Percentiles rank a stretch among this genome's conserved stretches.
phyloP scores from a whole-genome alignment of 2,329 filamentous ascomycete species.

The Ceratocystis cacaofunesta region DNA sequence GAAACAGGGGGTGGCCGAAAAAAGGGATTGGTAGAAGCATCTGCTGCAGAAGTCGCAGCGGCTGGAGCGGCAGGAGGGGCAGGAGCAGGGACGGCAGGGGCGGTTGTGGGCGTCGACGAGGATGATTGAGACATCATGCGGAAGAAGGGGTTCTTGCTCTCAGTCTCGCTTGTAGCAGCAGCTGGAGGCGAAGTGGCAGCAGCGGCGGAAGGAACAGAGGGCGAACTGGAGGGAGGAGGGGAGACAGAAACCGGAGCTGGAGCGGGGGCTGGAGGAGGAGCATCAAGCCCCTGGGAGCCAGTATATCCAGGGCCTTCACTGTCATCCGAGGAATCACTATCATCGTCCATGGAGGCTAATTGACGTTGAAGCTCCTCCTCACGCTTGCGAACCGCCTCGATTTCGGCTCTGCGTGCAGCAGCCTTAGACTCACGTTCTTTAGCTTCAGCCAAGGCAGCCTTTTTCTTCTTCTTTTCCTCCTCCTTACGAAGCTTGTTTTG shows the following conservation, averaged over 20 bases:
- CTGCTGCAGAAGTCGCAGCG: slow-evolving; percentile 40
- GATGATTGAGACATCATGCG: slow-evolving; percentile 64
- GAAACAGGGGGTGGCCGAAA: slow-evolving; percentile 31
- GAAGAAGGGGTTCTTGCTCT: slow-evolving; percentile 92
- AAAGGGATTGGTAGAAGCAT: slow-evolving; percentile 87
- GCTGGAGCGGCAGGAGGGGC: slow-evolving; percentile 23
- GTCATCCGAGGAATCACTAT: slow-evolving; percentile 59
- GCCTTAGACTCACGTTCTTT: slow-evolving; percentile 79
- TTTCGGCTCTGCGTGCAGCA: slow-evolving; percentile 73
- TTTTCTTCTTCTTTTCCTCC: slow-evolving; percentile 85
- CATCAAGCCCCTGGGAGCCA: slow-evolving; percentile 39
- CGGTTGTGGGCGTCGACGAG: slow-evolving; percentile 23
- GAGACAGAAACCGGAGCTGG: slow-evolving; percentile 34
- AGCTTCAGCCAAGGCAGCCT: slow-evolving; percentile 71
- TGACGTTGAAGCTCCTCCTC: slow-evolving; percentile 82
- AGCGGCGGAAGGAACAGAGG: slow-evolving; percentile 35
- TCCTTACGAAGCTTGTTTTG: slow-evolving; percentile 92
- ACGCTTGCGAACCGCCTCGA: slow-evolving; percentile 78
- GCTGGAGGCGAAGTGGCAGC: slow-evolving; percentile 32
- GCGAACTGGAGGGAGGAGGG: slow-evolving; percentile 30
- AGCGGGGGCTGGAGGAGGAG: slow-evolving; percentile 28
- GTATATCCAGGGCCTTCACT: slow-evolving; percentile 65
- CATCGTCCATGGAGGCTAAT: slow-evolving; percentile 58
- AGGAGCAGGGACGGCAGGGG: slow-evolving; percentile 23
- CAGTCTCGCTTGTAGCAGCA: slow-evolving; percentile 43